Evolutionary conservation across 768 basidiomycete species (phyloP).

Genomic region (Russula vinacea): DNA sequence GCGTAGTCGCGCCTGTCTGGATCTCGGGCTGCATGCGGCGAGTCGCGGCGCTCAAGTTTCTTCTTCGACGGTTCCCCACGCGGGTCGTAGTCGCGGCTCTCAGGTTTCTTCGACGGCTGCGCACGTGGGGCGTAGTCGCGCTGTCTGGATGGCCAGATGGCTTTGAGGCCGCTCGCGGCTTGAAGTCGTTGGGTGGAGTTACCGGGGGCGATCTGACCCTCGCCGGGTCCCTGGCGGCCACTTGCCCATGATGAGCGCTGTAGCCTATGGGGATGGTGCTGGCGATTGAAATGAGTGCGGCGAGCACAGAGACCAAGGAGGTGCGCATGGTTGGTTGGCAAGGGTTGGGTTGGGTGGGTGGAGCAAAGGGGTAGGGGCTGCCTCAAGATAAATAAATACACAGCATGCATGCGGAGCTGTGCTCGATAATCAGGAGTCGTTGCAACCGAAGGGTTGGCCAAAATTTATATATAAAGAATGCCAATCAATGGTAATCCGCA

Average conservation of each 20-base stretch:
- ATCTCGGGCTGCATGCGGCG: no score
- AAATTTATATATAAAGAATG: background rate
- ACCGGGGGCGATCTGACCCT: background rate
- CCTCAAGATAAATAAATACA: background rate
- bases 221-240: background rate
- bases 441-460: background rate
- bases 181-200: background rate
- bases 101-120: no score
- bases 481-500: background rate
- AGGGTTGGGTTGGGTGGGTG: background rate
- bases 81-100: no score
- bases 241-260: background rate
- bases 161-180: background rate
- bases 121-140: background rate
- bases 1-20: background rate
- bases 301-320: background rate
- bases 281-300: constrained; percentile 8
- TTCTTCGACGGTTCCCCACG: no score
- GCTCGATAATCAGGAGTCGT: constrained; percentile 2
- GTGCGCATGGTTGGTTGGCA: background rate
- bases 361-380: background rate
- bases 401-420: background rate
- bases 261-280: background rate
- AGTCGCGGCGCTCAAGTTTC: no score
- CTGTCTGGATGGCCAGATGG: background rate